Evolutionary conservation across 192 early-diverging fungal genomes (phyloP).

Genomic region (Coemansia sp.): DNA sequence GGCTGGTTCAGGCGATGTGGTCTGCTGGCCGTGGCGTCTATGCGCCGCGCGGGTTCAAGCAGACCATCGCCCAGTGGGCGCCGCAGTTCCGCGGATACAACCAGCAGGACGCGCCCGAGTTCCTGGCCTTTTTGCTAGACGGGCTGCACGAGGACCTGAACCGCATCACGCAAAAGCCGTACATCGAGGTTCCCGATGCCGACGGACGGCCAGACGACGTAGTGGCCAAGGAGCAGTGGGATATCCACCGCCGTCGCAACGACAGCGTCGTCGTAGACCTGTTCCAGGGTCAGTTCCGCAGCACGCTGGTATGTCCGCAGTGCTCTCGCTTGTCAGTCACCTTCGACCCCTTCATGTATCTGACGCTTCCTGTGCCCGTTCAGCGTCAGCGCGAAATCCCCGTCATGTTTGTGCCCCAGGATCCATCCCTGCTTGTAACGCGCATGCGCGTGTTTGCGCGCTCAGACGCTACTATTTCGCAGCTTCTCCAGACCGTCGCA

Average conservation of each 20-base stretch:
- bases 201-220: conserved; percentile 62
- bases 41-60: conserved; percentile 78
- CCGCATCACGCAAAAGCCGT: conserved; percentile 73
- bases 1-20: no score
- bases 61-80: conserved; percentile 54
- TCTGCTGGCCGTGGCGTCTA: conserved; percentile 51
- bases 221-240: conserved; percentile 71
- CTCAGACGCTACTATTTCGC: conserved; percentile 61
- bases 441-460: conserved; percentile 58
- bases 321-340: conserved; percentile 65
- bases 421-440: conserved; percentile 35
- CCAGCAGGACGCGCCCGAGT: conserved; percentile 85
- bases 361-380: conserved; percentile 74
- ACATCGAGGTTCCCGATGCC: conserved; percentile 75
- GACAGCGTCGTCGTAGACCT: conserved; percentile 76
- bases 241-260: conserved; percentile 69
- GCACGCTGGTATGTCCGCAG: conserved; percentile 56
- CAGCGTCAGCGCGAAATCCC: conserved; percentile 58
- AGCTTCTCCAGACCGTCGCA: conserved; percentile 61
- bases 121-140: conserved; percentile 75
- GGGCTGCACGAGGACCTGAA: conserved; percentile 87
- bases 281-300: conserved; percentile 73
- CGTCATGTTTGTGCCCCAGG: conserved; percentile 49
- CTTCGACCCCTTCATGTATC: conserved; percentile 81
- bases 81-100: conserved; percentile 65